Percentiles rank a stretch among this genome's conserved stretches.
phyloP scores from a whole-genome alignment of 1,284 basidiomycete species.

The Gomphus sp. region DNA sequence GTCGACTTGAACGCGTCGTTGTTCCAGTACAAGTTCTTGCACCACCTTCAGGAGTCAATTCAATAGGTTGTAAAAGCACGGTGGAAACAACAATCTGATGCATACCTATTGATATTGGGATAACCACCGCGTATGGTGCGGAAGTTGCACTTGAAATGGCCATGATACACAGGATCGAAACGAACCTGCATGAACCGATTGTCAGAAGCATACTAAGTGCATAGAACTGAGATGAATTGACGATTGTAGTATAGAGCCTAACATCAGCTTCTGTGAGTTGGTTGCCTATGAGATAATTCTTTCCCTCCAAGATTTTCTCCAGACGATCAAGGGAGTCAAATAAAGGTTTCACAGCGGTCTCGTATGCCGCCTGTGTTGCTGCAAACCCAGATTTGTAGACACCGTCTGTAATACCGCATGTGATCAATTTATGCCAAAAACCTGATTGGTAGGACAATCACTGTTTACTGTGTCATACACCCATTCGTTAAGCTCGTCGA shows the following conservation, averaged over 20 bases:
- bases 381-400: conserved; percentile 93
- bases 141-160: conserved; percentile 93
- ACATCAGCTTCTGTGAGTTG: conserved; percentile 88
- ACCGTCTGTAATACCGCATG: conserved; percentile 40
- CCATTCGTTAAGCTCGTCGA: conserved; percentile 85
- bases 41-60: conserved; percentile 44
- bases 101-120: conserved; percentile 66
- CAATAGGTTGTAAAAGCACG: conserved; percentile 2
- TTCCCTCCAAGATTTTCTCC: conserved; percentile 69
- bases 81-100: conserved; percentile 1
- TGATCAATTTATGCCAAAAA: neutral
- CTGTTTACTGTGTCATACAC: conserved; percentile 80
- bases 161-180: conserved; percentile 81
- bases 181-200: conserved; percentile 13
- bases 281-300: conserved; percentile 78
- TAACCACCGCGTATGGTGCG: conserved; percentile 72
- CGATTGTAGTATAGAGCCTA: conserved; percentile 85
- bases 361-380: conserved; percentile 73
- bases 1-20: conserved; percentile 80
- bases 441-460: conserved; percentile 23
- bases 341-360: conserved; percentile 59
- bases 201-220: neutral
- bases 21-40: conserved; percentile 90
- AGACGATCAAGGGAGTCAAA: conserved; percentile 76
- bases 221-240: conserved; percentile 30